phyloP scores from a whole-genome alignment of 2,329 filamentous ascomycete genomes.

The Colletotrichum sp. region DNA sequence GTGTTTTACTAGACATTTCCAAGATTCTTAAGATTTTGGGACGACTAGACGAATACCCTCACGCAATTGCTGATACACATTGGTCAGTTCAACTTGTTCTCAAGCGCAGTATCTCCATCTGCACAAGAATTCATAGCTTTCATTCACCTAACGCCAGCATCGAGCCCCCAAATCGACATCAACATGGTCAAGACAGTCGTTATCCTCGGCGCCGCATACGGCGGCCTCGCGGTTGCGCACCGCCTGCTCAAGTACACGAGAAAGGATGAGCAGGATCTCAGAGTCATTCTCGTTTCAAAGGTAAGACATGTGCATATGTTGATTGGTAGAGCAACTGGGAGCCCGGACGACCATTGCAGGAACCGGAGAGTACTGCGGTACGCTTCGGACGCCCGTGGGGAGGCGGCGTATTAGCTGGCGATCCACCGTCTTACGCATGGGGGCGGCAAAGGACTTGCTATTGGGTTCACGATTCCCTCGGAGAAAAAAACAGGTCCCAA shows the following conservation, averaged over 20 bases:
- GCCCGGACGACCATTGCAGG: background rate
- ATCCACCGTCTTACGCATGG: background rate
- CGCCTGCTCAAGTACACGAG: slow-evolving; percentile 58
- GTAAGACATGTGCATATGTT: slow-evolving; percentile 34
- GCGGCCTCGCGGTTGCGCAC: slow-evolving; percentile 58
- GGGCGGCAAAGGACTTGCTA: background rate
- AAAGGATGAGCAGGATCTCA: slow-evolving; percentile 48
- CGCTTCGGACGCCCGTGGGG: slow-evolving; percentile 10
- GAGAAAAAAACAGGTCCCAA: background rate
- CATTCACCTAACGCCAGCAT: background rate
- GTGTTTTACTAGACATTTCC: too few species aligned
- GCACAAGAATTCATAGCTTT: background rate
- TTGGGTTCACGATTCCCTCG: background rate
- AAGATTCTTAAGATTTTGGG: background rate
- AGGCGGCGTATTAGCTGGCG: background rate
- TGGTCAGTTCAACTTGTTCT: background rate
- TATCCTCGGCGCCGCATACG: slow-evolving; percentile 59
- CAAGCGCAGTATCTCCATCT: background rate
- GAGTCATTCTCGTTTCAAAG: slow-evolving; percentile 62
- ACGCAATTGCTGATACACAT: background rate
- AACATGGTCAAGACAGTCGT: slow-evolving; percentile 58
- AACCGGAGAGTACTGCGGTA: background rate
- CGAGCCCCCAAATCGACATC: background rate
- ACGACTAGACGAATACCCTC: background rate
- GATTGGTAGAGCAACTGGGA: background rate